These are phyloP conservation scores for Lecanicillium sp. DNA, from an alignment of 2,329 filamentous ascomycete species.

Conservation along the genomic window DNA sequence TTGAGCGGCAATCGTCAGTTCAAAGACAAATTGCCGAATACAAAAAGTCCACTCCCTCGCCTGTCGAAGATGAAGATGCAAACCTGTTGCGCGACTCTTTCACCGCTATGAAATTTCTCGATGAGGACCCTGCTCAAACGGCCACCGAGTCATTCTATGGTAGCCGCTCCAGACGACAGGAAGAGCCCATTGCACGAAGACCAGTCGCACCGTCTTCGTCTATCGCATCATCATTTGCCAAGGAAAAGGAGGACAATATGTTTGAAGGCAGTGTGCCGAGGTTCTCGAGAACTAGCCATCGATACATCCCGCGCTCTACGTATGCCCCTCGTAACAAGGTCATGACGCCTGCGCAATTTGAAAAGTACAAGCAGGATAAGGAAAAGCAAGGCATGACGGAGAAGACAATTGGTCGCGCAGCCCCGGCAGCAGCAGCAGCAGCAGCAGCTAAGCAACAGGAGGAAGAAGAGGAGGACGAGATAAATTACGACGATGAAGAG, in stretches of 20 bases:
- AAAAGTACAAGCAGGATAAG: conserved; percentile 69
- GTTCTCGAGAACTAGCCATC: conserved; percentile 27
- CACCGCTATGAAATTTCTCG: conserved; percentile 38
- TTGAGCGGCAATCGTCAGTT: conserved; percentile 33
- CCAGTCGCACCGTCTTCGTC: conserved; percentile 9
- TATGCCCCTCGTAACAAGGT: conserved; percentile 57
- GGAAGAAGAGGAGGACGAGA: conserved; percentile 56
- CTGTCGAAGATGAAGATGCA: conserved; percentile 43
- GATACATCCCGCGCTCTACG: conserved; percentile 23
- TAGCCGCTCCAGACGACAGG: conserved; percentile 10
- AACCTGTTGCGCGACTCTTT: conserved; percentile 44
- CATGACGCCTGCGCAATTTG: conserved; percentile 85
- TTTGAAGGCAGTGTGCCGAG: conserved; percentile 40
- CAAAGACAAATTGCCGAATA: conserved; percentile 38
- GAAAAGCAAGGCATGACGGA: conserved; percentile 44
- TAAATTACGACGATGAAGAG: conserved; percentile 63
- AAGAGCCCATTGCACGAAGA: conserved; percentile 6
- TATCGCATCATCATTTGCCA: conserved; percentile 19
- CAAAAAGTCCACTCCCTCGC: conserved; percentile 27
- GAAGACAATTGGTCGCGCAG: conserved; percentile 24
- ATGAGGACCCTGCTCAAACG: conserved; percentile 14
- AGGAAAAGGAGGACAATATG: conserved; percentile 42
- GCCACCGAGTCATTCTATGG: conserved; percentile 10
- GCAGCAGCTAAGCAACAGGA: conserved; percentile 25
- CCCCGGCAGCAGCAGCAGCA: neutral